phyloP scores from a whole-genome alignment of 768 basidiomycete species.

The Lenzites betulinus region DNA sequence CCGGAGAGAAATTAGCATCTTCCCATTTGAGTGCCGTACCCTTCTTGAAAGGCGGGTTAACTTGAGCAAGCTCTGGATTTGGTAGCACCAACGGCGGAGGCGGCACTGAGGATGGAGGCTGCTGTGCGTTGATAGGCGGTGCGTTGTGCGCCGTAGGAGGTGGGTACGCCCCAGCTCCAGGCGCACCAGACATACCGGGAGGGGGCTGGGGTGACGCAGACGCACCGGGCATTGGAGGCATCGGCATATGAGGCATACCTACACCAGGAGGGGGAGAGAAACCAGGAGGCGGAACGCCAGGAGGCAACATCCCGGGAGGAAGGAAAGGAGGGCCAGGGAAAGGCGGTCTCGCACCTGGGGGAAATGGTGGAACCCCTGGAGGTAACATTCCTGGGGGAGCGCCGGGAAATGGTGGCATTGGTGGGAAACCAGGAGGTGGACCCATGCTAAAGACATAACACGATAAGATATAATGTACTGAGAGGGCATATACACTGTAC shows the following conservation, averaged over 20 bases:
- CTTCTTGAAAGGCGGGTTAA: conserved; percentile 76
- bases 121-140: conserved; percentile 30
- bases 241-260: conserved; percentile 22
- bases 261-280: conserved; percentile 32
- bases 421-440: conserved; percentile 55
- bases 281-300: conserved; percentile 36
- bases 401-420: conserved; percentile 35
- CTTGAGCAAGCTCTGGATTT: conserved; percentile 58
- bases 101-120: conserved; percentile 25
- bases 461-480: background rate
- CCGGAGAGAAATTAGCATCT: conserved; percentile 80
- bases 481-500: conserved; percentile 24
- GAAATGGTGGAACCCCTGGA: conserved; percentile 39
- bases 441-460: conserved; percentile 35
- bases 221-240: conserved; percentile 28
- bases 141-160: conserved; percentile 27
- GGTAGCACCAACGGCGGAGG: conserved; percentile 48
- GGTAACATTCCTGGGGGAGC: conserved; percentile 48
- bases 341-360: conserved; percentile 39
- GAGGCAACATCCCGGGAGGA: conserved; percentile 35
- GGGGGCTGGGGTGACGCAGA: conserved; percentile 26
- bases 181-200: conserved; percentile 32
- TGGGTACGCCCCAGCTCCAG: conserved; percentile 30
- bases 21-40: conserved; percentile 69
- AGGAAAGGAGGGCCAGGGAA: conserved; percentile 41